Evolutionary conservation across 805 yeast genomes (phyloP).

Genomic region (Sugiyamaella smithiae): DNA sequence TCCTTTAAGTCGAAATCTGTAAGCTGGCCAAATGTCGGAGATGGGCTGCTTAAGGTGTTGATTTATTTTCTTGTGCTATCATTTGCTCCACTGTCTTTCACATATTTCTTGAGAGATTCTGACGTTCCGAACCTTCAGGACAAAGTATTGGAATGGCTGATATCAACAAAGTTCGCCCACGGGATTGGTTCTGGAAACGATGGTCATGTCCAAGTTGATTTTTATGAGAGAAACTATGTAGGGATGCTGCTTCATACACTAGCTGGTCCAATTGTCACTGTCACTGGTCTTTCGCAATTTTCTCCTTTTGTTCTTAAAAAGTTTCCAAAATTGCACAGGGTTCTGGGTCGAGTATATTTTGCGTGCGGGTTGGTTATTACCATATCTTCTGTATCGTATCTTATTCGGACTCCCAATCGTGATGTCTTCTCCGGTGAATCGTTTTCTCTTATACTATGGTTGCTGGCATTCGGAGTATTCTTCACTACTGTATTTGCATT

Average conservation of each 20-base stretch:
- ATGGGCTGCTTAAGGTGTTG: neutral
- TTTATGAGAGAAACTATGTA: neutral
- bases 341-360: neutral
- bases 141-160: neutral
- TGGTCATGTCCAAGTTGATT: neutral
- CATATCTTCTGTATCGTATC: neutral
- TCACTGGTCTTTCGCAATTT: neutral
- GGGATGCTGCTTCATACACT: neutral
- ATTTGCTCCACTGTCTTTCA: neutral
- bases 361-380: neutral
- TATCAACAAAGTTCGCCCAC: neutral
- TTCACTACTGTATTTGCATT: neutral
- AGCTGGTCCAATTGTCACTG: neutral
- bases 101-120: neutral
- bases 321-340: neutral
- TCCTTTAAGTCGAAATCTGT: too few species aligned
- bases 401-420: neutral
- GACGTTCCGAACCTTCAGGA: neutral
- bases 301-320: neutral
- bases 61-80: neutral
- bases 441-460: neutral
- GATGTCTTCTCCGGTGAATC: neutral
- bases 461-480: neutral
- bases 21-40: too few species aligned
- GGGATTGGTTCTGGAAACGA: neutral